A percentile compares a stretch with the other conserved stretches of the same genome.
Evolutionary conservation across 176 grass and related monocot genomes (phyloP).

Genomic region (Phyllostachys edulis): DNA sequence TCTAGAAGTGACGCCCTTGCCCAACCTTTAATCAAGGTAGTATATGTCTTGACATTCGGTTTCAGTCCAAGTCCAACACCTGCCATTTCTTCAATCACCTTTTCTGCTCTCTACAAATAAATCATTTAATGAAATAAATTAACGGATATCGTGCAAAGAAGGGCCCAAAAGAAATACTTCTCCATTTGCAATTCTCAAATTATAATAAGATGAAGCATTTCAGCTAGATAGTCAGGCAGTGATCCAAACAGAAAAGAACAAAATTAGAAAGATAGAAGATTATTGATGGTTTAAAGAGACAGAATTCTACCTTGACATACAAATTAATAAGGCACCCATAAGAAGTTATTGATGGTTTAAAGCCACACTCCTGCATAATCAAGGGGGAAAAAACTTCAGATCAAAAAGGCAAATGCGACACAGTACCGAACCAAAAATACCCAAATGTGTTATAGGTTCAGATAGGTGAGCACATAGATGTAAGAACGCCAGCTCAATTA

Average conservation of each 20-base stretch:
- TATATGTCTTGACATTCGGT: no score
- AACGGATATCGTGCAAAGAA: no score
- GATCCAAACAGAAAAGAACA: background rate
- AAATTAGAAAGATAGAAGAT: background rate
- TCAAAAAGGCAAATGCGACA: conserved; percentile 15
- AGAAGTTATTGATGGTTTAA: conserved; percentile 81
- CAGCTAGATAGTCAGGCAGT: background rate
- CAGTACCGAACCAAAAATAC: background rate
- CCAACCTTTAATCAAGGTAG: no score
- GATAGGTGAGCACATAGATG: background rate
- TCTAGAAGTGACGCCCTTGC: no score
- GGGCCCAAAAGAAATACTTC: no score
- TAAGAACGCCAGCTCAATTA: background rate
- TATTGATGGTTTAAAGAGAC: background rate
- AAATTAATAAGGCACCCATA: conserved; percentile 96
- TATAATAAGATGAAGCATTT: no score
- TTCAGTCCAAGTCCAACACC: no score
- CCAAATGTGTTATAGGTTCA: background rate
- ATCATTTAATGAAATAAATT: no score
- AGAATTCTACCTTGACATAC: conserved; percentile 77
- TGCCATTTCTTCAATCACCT: no score
- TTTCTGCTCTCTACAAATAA: no score
- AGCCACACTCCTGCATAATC: conserved; percentile 77
- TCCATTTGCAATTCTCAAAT: no score
- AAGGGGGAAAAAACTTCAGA: conserved; percentile 21